phyloP scores from a whole-genome alignment of 2,329 filamentous ascomycete species.

The Ophiostoma sp. region DNA sequence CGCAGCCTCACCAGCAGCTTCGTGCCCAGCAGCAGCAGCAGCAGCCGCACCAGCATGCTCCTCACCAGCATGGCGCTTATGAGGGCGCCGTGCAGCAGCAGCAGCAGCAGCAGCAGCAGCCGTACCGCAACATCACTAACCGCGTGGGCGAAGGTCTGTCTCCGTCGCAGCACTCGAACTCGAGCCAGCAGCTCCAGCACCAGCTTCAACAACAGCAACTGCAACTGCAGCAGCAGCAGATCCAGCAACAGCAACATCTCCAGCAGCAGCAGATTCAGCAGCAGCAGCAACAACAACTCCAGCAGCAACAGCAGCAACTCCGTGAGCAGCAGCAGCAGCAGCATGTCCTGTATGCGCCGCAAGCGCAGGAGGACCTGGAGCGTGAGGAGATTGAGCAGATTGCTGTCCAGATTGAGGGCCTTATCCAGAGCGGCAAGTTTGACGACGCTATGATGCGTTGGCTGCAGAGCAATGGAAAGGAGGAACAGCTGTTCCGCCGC shows the following conservation, averaged over 20 bases:
- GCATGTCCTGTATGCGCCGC: conserved; percentile 43
- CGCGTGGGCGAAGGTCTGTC: conserved; percentile 23
- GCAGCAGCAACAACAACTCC: conserved; percentile 27
- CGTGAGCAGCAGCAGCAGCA: conserved; percentile 29
- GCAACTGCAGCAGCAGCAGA: conserved; percentile 21
- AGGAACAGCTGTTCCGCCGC: conserved; percentile 63
- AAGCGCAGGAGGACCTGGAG: conserved; percentile 46
- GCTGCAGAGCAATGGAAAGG: conserved; percentile 60
- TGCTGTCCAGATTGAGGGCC: conserved; percentile 60
- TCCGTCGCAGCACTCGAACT: conserved; percentile 33
- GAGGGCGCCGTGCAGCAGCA: conserved; percentile 12
- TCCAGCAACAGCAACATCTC: conserved; percentile 18
- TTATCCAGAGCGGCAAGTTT: conserved; percentile 61
- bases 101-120: background rate
- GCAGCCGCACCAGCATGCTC: conserved; percentile 23
- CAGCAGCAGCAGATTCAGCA: conserved; percentile 20
- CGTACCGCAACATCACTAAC: conserved; percentile 25
- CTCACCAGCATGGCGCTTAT: conserved; percentile 19
- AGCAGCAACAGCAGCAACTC: conserved; percentile 15
- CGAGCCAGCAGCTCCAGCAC: conserved; percentile 25
- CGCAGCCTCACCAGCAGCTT: conserved; percentile 31
- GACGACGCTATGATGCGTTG: conserved; percentile 66
- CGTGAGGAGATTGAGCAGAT: conserved; percentile 57
- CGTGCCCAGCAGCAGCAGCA: conserved; percentile 9
- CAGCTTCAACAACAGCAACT: conserved; percentile 33